Conservation (phyloP, 768 basidiomycete genomes). For the Termitomyces sp. region DNA sequence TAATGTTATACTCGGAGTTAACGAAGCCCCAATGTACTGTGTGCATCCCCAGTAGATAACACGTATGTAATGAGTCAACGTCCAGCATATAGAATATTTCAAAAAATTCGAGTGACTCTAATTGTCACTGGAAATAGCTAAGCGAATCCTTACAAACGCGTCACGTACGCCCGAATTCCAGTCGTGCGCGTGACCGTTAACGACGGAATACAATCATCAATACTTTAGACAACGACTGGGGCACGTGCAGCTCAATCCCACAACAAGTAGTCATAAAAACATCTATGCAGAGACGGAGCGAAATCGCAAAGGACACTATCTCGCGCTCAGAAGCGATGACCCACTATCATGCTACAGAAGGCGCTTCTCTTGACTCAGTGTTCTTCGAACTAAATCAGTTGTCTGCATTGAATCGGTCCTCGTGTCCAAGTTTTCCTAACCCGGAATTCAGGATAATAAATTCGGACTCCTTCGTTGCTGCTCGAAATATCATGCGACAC, state of each 20-base stretch:
- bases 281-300: background rate
- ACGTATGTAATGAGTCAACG: too few relatives aligned
- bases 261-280: background rate
- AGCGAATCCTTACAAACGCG: too few relatives aligned
- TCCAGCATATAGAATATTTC: too few relatives aligned
- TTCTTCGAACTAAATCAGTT: slow-evolving; percentile 22
- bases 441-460: slow-evolving; percentile 23
- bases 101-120: too few relatives aligned
- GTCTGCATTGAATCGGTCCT: slow-evolving; percentile 15
- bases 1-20: too few relatives aligned
- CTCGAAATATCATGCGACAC: slow-evolving; percentile 24
- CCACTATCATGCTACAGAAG: slow-evolving; percentile 19
- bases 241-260: background rate
- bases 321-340: slow-evolving; percentile 20
- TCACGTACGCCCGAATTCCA: too few relatives aligned
- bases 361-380: slow-evolving; percentile 23
- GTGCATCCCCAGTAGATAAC: too few relatives aligned
- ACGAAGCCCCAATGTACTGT: too few relatives aligned
- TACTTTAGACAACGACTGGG: too few relatives aligned
- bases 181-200: too few relatives aligned
- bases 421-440: slow-evolving; percentile 11
- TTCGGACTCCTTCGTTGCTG: slow-evolving; percentile 30
- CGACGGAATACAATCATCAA: too few relatives aligned
- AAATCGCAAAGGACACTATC: slow-evolving; percentile 23
- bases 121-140: too few relatives aligned